Evolutionary conservation across 495 filamentous ascomycete species (phyloP).

Genomic region (Ramalina intermedia): DNA sequence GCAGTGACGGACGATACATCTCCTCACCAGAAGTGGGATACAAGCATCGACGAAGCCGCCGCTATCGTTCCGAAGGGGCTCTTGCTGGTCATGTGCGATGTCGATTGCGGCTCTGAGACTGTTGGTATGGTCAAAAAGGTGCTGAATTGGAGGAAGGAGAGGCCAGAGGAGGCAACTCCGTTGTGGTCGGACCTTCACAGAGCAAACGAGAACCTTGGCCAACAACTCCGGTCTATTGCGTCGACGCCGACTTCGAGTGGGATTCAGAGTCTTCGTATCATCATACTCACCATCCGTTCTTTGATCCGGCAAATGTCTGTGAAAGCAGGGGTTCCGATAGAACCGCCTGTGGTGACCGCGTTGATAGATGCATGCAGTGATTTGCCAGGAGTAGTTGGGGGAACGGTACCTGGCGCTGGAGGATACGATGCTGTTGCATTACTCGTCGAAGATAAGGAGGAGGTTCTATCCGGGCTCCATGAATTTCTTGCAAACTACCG

Average conservation of each 20-base stretch:
- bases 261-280: constrained; percentile 23
- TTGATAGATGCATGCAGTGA: constrained; percentile 60
- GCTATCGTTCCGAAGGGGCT: constrained; percentile 51
- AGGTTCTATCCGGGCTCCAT: constrained; percentile 48
- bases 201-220: constrained; percentile 56
- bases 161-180: constrained; percentile 46
- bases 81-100: constrained; percentile 81
- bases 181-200: constrained; percentile 62
- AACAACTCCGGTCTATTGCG: constrained; percentile 37
- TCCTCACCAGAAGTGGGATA: constrained; percentile 53
- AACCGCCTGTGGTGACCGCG: constrained; percentile 72
- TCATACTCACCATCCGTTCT: constrained; percentile 38
- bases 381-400: constrained; percentile 71
- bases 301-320: constrained; percentile 63
- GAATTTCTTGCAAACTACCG: constrained; percentile 52
- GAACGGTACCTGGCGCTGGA: constrained; percentile 87
- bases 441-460: constrained; percentile 57
- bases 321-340: constrained; percentile 69
- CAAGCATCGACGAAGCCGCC: constrained; percentile 47
- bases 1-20: constrained; percentile 46
- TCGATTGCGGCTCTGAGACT: constrained; percentile 86
- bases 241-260: constrained; percentile 18
- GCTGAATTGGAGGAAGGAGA: constrained; percentile 61
- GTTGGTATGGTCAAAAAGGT: constrained; percentile 91
- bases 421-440: constrained; percentile 86